Conservation (phyloP, 768 basidiomycete genomes). For the Russula emetica region DNA sequence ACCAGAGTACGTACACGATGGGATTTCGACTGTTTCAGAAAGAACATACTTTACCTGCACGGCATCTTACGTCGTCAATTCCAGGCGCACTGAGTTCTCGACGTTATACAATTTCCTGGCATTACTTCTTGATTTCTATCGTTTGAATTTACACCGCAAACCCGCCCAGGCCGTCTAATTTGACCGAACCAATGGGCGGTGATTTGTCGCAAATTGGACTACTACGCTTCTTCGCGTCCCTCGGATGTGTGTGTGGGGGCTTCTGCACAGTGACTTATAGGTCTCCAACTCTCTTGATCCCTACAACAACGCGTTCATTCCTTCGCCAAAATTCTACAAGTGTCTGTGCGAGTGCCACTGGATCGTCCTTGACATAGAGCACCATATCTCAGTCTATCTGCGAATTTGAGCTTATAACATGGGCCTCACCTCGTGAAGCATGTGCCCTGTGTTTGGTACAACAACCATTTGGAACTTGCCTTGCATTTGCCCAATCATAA, state of each 20-base stretch:
- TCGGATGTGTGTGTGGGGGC: neutral
- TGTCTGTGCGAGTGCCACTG: conserved; percentile 70
- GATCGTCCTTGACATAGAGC: conserved; percentile 66
- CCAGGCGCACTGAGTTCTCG: neutral
- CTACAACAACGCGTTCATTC: conserved; percentile 67
- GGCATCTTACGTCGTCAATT: neutral
- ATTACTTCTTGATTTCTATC: neutral
- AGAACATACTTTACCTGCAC: neutral
- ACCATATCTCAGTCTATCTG: neutral
- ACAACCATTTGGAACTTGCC: conserved; percentile 93
- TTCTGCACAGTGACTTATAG: conserved; percentile 25
- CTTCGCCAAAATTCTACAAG: conserved; percentile 87
- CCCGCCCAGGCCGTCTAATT: neutral
- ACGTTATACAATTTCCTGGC: neutral
- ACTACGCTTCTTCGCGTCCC: neutral
- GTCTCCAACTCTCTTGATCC: conserved; percentile 58
- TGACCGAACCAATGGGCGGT: neutral
- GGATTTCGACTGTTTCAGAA: neutral
- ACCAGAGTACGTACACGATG: neutral
- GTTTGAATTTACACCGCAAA: neutral
- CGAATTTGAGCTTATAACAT: neutral
- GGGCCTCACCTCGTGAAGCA: conserved; percentile 79
- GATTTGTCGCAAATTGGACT: neutral
- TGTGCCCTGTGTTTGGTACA: conserved; percentile 83
- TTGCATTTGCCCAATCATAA: conserved; percentile 87